These are phyloP conservation scores for Friedmanniomyces simplex DNA, from an alignment of 495 filamentous ascomycete species.

Conservation along the genomic window DNA sequence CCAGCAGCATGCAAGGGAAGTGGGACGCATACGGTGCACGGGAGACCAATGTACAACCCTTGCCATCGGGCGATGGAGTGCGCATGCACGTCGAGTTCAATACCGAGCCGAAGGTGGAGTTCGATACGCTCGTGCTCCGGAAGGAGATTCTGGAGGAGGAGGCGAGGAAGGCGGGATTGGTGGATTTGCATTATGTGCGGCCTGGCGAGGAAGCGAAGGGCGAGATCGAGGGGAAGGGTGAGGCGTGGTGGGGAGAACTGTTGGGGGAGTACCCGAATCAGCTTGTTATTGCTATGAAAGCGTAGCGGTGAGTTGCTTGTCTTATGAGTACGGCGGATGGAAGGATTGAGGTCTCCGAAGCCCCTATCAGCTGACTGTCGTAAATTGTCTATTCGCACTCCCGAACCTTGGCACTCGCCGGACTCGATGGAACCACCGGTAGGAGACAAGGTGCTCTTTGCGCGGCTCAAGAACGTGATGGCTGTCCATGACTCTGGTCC, in stretches of 20 bases:
- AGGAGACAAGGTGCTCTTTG: no score
- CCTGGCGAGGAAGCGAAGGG: conserved; percentile 7
- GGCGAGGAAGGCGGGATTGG: no score
- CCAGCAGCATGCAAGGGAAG: conserved; percentile 8
- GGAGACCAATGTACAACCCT: not conserved
- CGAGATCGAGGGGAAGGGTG: conserved; percentile 6
- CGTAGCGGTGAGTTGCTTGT: not conserved
- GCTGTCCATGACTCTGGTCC: no score
- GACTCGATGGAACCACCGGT: no score
- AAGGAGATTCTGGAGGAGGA: conserved; percentile 11
- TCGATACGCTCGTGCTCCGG: conserved; percentile 12
- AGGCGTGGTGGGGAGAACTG: conserved; percentile 12
- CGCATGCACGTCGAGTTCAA: conserved; percentile 13
- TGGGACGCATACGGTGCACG: conserved; percentile 5
- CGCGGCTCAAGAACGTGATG: no score
- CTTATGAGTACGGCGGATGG: no score
- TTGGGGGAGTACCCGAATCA: conserved; percentile 13
- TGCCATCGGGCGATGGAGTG: conserved; percentile 5
- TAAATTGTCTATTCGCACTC: no score
- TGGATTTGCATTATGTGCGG: conserved; percentile 4
- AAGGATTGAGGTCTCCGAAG: no score
- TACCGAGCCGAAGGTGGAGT: conserved; percentile 9
- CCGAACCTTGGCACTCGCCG: no score
- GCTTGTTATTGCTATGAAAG: conserved; percentile 7
- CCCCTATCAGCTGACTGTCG: no score